A percentile compares a stretch with the other conserved stretches of the same genome.
These are phyloP conservation scores for Perkinsus olseni DNA, from an alignment of 169 alveolate species.

Conservation along the genomic window DNA sequence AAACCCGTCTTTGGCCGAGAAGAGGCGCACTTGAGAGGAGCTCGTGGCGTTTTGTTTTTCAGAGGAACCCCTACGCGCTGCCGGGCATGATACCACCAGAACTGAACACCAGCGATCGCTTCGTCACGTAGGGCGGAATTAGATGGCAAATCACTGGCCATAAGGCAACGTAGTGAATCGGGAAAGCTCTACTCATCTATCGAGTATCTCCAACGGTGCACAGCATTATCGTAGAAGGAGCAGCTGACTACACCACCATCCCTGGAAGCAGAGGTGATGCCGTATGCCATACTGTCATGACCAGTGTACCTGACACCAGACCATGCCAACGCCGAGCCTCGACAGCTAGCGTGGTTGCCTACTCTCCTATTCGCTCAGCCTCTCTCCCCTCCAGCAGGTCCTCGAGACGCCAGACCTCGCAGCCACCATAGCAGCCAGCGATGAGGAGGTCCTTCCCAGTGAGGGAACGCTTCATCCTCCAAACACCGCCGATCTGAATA, in stretches of 20 bases:
- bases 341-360: background rate
- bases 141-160: background rate
- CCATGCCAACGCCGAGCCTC: no score
- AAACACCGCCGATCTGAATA: background rate
- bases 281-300: background rate
- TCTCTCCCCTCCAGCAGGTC: background rate
- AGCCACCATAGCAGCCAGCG: background rate
- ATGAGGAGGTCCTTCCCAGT: background rate
- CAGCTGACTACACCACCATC: background rate
- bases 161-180: background rate
- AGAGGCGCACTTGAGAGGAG: no score
- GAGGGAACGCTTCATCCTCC: background rate
- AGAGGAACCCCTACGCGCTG: no score
- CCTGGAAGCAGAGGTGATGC: background rate
- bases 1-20: no score
- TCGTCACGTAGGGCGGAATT: no score
- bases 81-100: no score
- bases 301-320: background rate
- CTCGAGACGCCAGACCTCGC: background rate
- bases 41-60: no score
- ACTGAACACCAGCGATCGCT: no score
- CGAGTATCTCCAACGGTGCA: background rate
- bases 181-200: background rate
- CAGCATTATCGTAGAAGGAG: background rate
- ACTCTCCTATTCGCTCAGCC: background rate